phyloP scores from a whole-genome alignment of 2,329 filamentous ascomycete species.

The Bipolaris zeicola region DNA sequence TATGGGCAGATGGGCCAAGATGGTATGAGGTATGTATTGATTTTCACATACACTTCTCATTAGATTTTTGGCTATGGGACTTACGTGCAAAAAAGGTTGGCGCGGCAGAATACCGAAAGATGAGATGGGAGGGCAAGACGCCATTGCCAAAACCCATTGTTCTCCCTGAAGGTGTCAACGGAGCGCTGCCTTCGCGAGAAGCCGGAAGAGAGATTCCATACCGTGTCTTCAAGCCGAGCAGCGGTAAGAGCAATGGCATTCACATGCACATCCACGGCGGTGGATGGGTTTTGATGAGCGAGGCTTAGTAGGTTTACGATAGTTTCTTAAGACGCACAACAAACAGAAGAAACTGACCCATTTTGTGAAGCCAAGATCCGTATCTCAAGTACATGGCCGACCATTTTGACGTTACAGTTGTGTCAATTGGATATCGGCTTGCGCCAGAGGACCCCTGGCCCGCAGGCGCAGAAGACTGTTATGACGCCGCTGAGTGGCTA shows the following conservation, averaged over 20 bases:
- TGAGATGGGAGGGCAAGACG: slow-evolving; percentile 61
- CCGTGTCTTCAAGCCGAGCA: slow-evolving; percentile 58
- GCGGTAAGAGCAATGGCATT: slow-evolving; percentile 53
- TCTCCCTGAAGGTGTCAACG: slow-evolving; percentile 55
- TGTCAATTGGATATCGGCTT: slow-evolving; percentile 65
- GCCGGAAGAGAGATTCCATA: slow-evolving; percentile 57
- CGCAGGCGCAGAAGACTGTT: slow-evolving; percentile 60
- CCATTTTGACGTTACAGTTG: slow-evolving; percentile 54
- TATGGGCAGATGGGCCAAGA: slow-evolving; percentile 52
- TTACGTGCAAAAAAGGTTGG: slow-evolving; percentile 51
- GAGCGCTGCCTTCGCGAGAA: slow-evolving; percentile 60
- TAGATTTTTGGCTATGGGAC: neutral
- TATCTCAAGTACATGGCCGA: slow-evolving; percentile 59
- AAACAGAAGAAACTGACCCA: slow-evolving; percentile 6
- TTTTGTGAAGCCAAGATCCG: slow-evolving; percentile 50
- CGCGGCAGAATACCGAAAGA: slow-evolving; percentile 59
- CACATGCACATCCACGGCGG: slow-evolving; percentile 64
- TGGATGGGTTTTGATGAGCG: slow-evolving; percentile 55
- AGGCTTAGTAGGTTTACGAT: slow-evolving; percentile 21
- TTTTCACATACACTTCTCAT: too few relatives aligned
- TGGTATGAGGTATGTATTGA: slow-evolving; percentile 57
- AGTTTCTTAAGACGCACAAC: accelerated
- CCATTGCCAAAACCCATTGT: slow-evolving; percentile 55
- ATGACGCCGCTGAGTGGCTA: slow-evolving; percentile 62
- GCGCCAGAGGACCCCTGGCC: slow-evolving; percentile 66